Base-by-base conservation (phyloP, 805 yeast species). In the Yarrowia sp. region DNA sequence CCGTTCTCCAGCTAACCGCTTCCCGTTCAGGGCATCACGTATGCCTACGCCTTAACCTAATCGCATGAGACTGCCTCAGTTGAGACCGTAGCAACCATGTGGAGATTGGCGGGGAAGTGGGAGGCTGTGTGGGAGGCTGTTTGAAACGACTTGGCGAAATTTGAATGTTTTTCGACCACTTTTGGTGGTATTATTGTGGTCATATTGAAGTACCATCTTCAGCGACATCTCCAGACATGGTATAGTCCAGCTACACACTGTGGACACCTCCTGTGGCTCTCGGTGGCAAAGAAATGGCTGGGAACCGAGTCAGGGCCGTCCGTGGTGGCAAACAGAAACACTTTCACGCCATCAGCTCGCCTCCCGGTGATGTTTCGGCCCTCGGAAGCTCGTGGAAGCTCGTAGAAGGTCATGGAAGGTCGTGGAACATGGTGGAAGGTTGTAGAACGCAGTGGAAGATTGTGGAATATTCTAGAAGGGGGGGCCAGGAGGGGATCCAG, bases 1-100 rank as follows among this genome's bases (percentile, higher is more conserved):
- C 19, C 17, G 19, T n/a, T n/a, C n/a, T n/a, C 19, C 44, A 40
- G 17, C 44, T 15, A 15, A n/a, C 19, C 2, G 9, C 44, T 13
- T n/a, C 17, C 44, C 19, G 6, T 40, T 40, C 44, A 9, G 15
- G 30, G 42, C 56, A 50, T 50, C 55, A 17, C 42, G 9, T 10
- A 50, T 36, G 56, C 56, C 50, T 34, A 50, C 56, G 56, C 56
- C 56, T 50, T 34, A 50, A 50, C 56, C 30, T 50, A 34, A 50
- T 50, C 56, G 56, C 56, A 34, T 30, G 14, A 47, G 52, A 47
- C 38, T 46, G 50, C 50, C 50, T 46, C 34, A 46, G 10, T 46
- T 17, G 7, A n/a, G 6, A 20, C 9, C 20, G 55, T 33, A 49
- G 55, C 55, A 49, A 49, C 15, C 55, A 6, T 30, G 14, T 47